Base-by-base conservation (phyloP, 2,329 filamentous ascomycete genomes). In the Metarhizium sp. region DNA sequence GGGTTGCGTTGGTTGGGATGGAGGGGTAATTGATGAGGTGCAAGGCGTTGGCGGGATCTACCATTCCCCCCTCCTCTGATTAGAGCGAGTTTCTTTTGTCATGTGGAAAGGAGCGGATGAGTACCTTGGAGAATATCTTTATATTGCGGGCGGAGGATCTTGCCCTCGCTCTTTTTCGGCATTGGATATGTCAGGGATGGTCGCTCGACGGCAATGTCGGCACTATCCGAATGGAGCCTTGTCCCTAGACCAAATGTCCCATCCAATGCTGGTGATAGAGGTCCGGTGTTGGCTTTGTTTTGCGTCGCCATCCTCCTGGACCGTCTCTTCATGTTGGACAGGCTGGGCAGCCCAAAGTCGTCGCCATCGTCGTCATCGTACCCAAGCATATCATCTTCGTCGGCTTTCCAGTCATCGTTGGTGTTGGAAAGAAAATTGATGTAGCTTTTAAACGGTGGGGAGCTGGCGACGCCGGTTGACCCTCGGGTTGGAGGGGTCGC, bases 81-180 rank as follows among this genome's bases (percentile, higher is more conserved):
- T 36, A 29, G 34, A 47, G 42, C 16, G 18, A 20, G 16, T 20
- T 4, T 45, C 42, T 11, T 45, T 16, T 45, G 6, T 10, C 4
- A 20, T 8, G 42, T 6, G 18, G n/a, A 45, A 45, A 10, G 8
- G 18, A 10, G 42, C 6, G 42, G 42, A 16, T 50, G 18, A 7
- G 14, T 61, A 86, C 84, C 85, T 76, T 80, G 82, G 20, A 99
- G 74, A 49, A 99, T 95, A 59, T 99, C 94, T 72, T 99, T 96
- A 71, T 97, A 99, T 70, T 99, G 94, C 52, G 94, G 94, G 59
- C 94, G 84, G 25, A 99, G 75, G 57, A 97, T 97, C 77, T 99
- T 99, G 32, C 90, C 92, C 68, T 96, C 92, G 59, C 81, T 86
- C 71, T 92, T 95, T 71, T 92, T 92, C 2, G 92, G 84, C 64